Percentiles rank a stretch among this genome's conserved stretches.
These are phyloP conservation scores for Ascodesmis nigricans DNA, from an alignment of 495 filamentous ascomycete species.

Conservation along the genomic window DNA sequence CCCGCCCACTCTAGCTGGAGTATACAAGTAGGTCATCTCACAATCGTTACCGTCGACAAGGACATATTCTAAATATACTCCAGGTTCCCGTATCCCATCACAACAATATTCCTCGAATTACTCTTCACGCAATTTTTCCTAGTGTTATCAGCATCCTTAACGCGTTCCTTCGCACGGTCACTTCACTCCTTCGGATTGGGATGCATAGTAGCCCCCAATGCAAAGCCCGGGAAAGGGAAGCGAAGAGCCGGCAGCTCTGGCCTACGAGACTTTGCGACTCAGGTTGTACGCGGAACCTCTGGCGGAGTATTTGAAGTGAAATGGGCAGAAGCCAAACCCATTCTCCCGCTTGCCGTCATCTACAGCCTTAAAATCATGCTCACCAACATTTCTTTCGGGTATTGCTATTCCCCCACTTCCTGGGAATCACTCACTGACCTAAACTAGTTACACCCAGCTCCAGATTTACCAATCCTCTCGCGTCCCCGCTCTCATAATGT, in stretches of 20 bases:
- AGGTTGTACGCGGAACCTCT: slow-evolving; percentile 11
- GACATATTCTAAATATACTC: not conserved
- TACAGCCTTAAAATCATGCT: slow-evolving; percentile 29
- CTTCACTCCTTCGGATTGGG: slow-evolving; percentile 24
- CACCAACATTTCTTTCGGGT: slow-evolving; percentile 32
- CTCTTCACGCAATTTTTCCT: slow-evolving; percentile 28
- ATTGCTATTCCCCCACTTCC: slow-evolving; percentile 4
- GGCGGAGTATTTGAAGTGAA: slow-evolving; percentile 32
- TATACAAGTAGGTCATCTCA: slow-evolving; percentile 32
- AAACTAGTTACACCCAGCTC: slow-evolving; percentile 26
- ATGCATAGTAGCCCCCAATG: slow-evolving; percentile 22
- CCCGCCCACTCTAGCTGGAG: slow-evolving; percentile 25
- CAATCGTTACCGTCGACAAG: not conserved
- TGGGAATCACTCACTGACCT: slow-evolving; percentile 1
- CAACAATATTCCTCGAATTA: slow-evolving; percentile 29
- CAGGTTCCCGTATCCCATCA: slow-evolving; percentile 30
- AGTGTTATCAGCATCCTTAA: slow-evolving; percentile 23
- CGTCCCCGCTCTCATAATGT: slow-evolving; percentile 27
- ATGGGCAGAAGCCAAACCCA: slow-evolving; percentile 22
- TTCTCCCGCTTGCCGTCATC: slow-evolving; percentile 27
- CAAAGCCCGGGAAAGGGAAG: slow-evolving; percentile 18
- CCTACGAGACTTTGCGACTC: slow-evolving; percentile 28
- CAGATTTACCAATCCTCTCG: slow-evolving; percentile 29
- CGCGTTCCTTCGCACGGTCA: slow-evolving; percentile 21
- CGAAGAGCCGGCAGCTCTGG: slow-evolving; percentile 13